Base-by-base conservation (phyloP, 2,329 filamentous ascomycete species). In the Exophiala oligosperma region DNA sequence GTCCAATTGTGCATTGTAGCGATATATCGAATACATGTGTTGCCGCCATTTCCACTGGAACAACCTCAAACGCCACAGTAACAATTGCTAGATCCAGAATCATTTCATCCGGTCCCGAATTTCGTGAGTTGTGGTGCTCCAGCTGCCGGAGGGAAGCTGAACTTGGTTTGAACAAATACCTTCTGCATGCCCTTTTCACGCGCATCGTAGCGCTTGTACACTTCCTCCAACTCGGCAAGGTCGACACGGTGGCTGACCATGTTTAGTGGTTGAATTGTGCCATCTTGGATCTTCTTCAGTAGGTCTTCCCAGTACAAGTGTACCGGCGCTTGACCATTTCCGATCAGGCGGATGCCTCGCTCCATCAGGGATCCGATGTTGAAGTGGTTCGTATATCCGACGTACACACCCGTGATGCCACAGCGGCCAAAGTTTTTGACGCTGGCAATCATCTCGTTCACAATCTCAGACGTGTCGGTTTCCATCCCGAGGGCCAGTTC, bases 341-440 rank as follows among this genome's bases (percentile, higher is more conserved):
- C 84, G 63, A 85, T 92, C 46, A 96, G 81, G 1, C 89, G 86
- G 65, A 95, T 85, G n/a, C 91, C 91, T 32, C 89, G 86, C 75
- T 95, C 85, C 91, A 95, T 95, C 12, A 95, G 70, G 0, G 89
- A 86, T 8, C 91, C 90, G 65, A 93, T 86, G 74, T 91, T 91
- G 79, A 93, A 90, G 72, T 91, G 88, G 73, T 91, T 92, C 23
- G 87, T 90, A 70, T 77, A 86, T 29, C 83, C 83, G 38, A 83
- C 81, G 67, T 86, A 86, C 9, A 86, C 83, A 54, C 90, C 91
- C 0, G 91, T 95, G 57, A 96, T 80, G 23, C 91, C 90, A 54
- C 86, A 86, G 5, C 90, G 81, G 3, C 91, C 76, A 35, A 79
- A 82, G 12, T 73, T 79, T 11, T 85, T 73, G 28, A 84, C 82